Evolutionary conservation across 805 yeast species (phyloP).

Genomic region (Ogataea ganodermae): DNA sequence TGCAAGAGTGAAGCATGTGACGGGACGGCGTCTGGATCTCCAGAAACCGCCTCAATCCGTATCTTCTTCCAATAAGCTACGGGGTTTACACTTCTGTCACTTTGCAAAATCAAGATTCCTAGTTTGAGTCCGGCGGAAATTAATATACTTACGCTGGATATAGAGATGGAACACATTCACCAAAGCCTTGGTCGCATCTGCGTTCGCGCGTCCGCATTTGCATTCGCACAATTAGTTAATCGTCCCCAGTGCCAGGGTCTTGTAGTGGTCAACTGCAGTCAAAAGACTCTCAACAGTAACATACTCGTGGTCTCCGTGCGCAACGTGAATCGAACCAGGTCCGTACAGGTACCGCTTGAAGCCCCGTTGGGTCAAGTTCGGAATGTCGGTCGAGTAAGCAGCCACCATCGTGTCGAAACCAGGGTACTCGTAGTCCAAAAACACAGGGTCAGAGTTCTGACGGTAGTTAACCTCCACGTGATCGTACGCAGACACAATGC

Average conservation of each 20-base stretch:
- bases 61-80: not conserved
- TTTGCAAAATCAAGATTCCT: slow-evolving; percentile 27
- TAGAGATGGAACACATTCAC: slow-evolving; percentile 33
- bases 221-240: slow-evolving; percentile 10
- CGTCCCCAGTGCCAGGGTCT: slow-evolving; percentile 38
- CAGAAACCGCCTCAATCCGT: slow-evolving; percentile 3
- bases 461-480: slow-evolving; percentile 16
- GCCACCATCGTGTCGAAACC: slow-evolving; percentile 55
- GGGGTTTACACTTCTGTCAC: slow-evolving; percentile 13
- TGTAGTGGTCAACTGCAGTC: slow-evolving; percentile 56
- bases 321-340: slow-evolving; percentile 64
- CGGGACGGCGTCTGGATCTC: slow-evolving; percentile 1
- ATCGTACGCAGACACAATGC: slow-evolving; percentile 33
- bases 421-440: slow-evolving; percentile 59
- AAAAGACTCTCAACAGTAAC: slow-evolving; percentile 49
- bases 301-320: slow-evolving; percentile 59
- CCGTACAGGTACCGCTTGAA: slow-evolving; percentile 59
- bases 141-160: slow-evolving; percentile 30
- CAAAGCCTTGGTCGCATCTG: not conserved
- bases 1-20: slow-evolving; percentile 2
- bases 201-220: not conserved
- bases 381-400: slow-evolving; percentile 45
- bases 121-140: slow-evolving; percentile 34
- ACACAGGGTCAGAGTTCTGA: slow-evolving; percentile 41
- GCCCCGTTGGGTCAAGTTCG: slow-evolving; percentile 38